These are phyloP conservation scores for Schrenkiella parvula DNA, from an alignment of 345 rosid species.

Conservation along the genomic window DNA sequence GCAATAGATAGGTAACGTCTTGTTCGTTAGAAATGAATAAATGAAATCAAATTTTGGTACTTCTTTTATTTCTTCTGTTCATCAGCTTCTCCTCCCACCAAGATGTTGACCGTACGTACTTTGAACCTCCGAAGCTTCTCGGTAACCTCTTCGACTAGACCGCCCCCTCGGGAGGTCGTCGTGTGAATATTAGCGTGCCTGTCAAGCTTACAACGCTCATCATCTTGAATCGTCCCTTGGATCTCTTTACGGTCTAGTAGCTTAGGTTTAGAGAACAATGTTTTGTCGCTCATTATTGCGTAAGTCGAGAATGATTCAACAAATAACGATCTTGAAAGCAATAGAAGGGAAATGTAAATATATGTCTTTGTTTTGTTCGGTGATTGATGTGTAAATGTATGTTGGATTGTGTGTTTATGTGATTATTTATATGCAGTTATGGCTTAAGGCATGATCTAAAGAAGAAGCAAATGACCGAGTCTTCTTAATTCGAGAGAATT, in stretches of 20 bases:
- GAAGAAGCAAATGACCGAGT: slow-evolving; percentile 8
- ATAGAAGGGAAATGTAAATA: neutral
- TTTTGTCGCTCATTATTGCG: neutral
- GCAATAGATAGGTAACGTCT: neutral
- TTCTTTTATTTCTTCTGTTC: slow-evolving; percentile 20
- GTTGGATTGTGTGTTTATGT: neutral
- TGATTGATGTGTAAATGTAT: neutral
- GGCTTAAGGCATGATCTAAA: neutral
- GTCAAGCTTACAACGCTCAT: neutral
- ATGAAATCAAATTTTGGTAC: neutral
- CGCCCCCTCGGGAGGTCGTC: slow-evolving; percentile 25
- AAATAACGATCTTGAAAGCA: neutral
- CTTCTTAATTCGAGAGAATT: slow-evolving; percentile 19
- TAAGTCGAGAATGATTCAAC: neutral
- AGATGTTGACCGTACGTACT: slow-evolving; percentile 30
- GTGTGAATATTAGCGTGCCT: neutral
- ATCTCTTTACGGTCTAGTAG: neutral
- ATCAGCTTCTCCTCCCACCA: slow-evolving; percentile 25
- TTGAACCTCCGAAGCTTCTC: slow-evolving; percentile 37
- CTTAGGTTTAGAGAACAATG: neutral
- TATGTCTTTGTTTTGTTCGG: neutral
- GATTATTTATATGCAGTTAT: neutral
- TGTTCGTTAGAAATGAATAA: neutral
- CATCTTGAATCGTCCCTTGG: neutral
- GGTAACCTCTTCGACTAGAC: neutral